Evolutionary conservation across 2,329 filamentous ascomycete species (phyloP).

Genomic region (Dissoconium aciculare): DNA sequence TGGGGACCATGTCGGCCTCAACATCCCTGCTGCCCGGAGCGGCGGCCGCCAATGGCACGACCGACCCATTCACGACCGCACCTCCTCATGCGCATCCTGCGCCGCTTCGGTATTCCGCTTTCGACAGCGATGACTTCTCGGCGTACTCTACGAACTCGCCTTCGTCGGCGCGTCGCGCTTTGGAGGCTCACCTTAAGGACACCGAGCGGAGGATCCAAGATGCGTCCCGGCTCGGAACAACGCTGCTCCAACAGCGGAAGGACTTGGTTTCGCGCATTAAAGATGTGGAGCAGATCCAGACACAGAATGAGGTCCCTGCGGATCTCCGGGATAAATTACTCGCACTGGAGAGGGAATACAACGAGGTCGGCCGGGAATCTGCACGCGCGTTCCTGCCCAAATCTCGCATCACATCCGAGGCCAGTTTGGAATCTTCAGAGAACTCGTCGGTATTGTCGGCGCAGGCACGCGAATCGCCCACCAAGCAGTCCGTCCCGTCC

Average conservation of each 20-base stretch:
- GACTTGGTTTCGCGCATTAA: constrained; percentile 67
- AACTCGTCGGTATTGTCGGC: constrained; percentile 49
- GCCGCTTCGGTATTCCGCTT: constrained; percentile 60
- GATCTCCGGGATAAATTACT: constrained; percentile 70
- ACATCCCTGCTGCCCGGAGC: constrained; percentile 30
- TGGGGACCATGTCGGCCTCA: constrained; percentile 28
- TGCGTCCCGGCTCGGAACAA: constrained; percentile 74
- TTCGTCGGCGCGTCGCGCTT: constrained; percentile 69
- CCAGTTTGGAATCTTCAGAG: constrained; percentile 15
- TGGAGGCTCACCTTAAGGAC: constrained; percentile 83
- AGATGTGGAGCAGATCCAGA: constrained; percentile 66
- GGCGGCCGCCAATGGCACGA: constrained; percentile 23
- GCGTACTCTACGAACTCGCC: constrained; percentile 65
- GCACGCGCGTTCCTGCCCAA: constrained; percentile 81
- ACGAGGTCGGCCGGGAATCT: constrained; percentile 80
- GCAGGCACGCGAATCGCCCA: constrained; percentile 71
- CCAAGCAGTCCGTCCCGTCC: constrained; percentile 65
- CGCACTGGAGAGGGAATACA: constrained; percentile 87
- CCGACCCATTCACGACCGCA: constrained; percentile 32
- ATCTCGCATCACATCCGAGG: constrained; percentile 24
- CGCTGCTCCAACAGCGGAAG: constrained; percentile 73
- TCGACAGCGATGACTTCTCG: constrained; percentile 62
- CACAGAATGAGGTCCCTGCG: constrained; percentile 52
- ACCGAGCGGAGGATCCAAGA: constrained; percentile 85
- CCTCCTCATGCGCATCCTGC: constrained; percentile 18